These are phyloP conservation scores for Aspergillus cejpii DNA, from an alignment of 2,329 filamentous ascomycete species.

Conservation along the genomic window DNA sequence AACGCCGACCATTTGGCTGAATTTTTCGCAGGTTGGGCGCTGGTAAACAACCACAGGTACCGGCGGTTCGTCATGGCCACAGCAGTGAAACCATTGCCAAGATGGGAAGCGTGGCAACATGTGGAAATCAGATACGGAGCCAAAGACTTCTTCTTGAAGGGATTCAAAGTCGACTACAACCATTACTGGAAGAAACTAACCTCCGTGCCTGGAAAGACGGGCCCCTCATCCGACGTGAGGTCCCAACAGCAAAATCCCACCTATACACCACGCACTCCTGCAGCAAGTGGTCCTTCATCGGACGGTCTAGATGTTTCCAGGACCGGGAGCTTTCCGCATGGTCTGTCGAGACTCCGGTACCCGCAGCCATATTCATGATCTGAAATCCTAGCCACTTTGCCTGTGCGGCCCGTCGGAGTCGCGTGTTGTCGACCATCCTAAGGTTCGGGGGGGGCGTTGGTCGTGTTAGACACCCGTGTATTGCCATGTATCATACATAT, in stretches of 20 bases:
- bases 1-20: constrained; percentile 36
- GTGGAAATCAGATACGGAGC: constrained; percentile 14
- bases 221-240: not conserved
- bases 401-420: too few species aligned
- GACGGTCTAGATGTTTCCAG: not conserved
- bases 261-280: constrained; percentile 13
- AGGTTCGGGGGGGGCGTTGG: too few species aligned
- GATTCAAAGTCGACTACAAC: constrained; percentile 12
- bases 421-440: too few species aligned
- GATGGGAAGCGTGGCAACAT: constrained; percentile 31
- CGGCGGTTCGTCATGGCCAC: constrained; percentile 31
- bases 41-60: constrained; percentile 28
- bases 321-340: not conserved
- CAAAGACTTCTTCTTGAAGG: constrained; percentile 13
- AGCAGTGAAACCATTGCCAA: constrained; percentile 14
- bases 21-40: constrained; percentile 35
- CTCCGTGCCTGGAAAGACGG: not conserved
- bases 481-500: not conserved
- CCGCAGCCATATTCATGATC: constrained; percentile 16
- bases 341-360: constrained; percentile 2
- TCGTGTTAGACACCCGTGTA: not conserved
- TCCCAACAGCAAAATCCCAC: constrained; percentile 4
- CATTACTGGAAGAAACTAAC: constrained; percentile 11
- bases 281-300: not conserved
- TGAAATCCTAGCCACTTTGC: not conserved